These are phyloP conservation scores for Diplosphaera chodatii DNA, from an alignment of 139 green algal genomes.

Conservation along the genomic window DNA sequence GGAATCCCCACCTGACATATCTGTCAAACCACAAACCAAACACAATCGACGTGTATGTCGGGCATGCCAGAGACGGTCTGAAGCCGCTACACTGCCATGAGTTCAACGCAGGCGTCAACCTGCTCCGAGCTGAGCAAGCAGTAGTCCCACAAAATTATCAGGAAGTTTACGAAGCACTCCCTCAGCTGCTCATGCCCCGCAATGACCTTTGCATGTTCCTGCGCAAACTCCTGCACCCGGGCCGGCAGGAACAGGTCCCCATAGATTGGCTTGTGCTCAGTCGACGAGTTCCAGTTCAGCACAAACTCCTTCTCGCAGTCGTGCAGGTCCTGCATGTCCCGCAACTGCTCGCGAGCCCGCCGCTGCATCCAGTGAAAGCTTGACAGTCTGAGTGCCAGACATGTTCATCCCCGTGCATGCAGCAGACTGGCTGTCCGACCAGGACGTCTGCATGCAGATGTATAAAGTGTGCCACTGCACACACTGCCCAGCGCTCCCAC, in stretches of 20 bases:
- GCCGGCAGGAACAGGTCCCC: not conserved
- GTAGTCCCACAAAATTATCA: not conserved
- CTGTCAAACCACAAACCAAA: too few species aligned
- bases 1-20: too few species aligned
- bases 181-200: not conserved
- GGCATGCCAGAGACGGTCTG: too few species aligned
- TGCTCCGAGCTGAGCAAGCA: not conserved
- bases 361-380: not conserved
- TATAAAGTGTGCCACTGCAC: too few species aligned
- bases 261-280: not conserved
- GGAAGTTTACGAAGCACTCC: not conserved
- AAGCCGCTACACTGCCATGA: not conserved
- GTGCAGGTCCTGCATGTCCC: not conserved
- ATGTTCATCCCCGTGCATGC: not conserved
- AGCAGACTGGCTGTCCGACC: too few species aligned
- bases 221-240: not conserved
- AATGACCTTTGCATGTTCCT: not conserved
- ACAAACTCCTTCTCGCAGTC: not conserved
- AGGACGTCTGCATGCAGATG: too few species aligned
- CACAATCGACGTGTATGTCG: too few species aligned
- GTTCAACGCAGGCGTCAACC: not conserved
- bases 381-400: too few species aligned
- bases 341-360: not conserved
- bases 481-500: not conserved
- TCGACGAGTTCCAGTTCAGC: slow-evolving; percentile 6